Evolutionary conservation across 2,329 filamentous ascomycete species (phyloP), one percentile per base, ranked within the genome.

Genomic region (Verticillium klebahnii): DNA sequence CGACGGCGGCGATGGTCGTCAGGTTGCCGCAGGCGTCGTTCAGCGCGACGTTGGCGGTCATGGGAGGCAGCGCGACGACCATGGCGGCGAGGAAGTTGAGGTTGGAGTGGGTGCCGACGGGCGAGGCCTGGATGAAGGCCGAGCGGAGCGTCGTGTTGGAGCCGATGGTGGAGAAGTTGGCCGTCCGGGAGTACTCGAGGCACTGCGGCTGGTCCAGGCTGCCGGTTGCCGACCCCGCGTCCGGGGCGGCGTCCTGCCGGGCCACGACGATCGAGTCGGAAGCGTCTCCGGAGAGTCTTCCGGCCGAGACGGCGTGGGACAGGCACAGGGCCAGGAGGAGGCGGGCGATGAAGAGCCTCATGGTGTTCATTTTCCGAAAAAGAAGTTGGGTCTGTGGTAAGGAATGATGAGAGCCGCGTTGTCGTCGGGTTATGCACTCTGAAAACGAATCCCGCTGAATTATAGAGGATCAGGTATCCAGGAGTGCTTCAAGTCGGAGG

Each of bases 151-250:
- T 78, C 62, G 74, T 67, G 70, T 82, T 82, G 60, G 71, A 64
- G 62, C 76, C 77, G 64, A 82, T 75, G 63, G 74, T 76, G 25
- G 79, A 80, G 63, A 80, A 74, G 69, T 82, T 82, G 64, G 80
- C 80, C 25, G 77, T 77, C 57, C 67, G 69, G 62, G 75, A 69
- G 68, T 82, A 82, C 68, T 80, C 74, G 59, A 71, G 63, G 69
- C 79, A 82, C 25, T 60, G 58, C 8, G 45, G 58, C n/a, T 19
- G 15, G 39, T 6, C n/a, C 14, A 19, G 39, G 17, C 17, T 45
- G 39, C 45, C 19, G 25, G 63, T 61, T 39, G 58, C 45, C 57
- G 58, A 36, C 55, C 39, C 60, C 23, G 61, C 31, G 40, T 39
- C 29, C 29, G 60, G 37, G 37, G 62, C 56, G 39, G 58, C 3